Percentiles rank a stretch among this genome's conserved stretches.
These are phyloP conservation scores for Blastomyces emzantsi DNA, from an alignment of 2,329 filamentous ascomycete genomes.

Conservation along the genomic window DNA sequence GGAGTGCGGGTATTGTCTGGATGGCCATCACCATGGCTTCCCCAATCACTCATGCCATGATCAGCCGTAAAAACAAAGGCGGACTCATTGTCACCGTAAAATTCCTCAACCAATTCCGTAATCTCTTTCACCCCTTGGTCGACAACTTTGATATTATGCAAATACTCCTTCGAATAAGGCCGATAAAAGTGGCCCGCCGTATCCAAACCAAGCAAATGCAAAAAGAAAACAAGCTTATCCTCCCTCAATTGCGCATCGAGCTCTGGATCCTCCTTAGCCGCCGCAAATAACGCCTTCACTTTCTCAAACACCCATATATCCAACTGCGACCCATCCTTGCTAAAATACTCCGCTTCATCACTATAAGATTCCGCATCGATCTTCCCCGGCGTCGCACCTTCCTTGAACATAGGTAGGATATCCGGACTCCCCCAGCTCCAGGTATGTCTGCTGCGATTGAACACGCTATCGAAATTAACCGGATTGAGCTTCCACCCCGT, in stretches of 20 bases:
- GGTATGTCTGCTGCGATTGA: constrained; percentile 92
- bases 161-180: constrained; percentile 90
- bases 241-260: constrained; percentile 63
- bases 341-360: constrained; percentile 83
- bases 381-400: constrained; percentile 77
- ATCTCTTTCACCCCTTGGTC: constrained; percentile 84
- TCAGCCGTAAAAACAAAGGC: constrained; percentile 96
- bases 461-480: constrained; percentile 97
- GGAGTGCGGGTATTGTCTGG: constrained; percentile 95
- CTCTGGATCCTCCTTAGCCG: constrained; percentile 67
- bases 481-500: constrained; percentile 99
- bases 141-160: constrained; percentile 89
- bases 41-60: constrained; percentile 98
- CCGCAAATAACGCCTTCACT: constrained; percentile 76
- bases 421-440: constrained; percentile 99
- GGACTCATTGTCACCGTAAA: constrained; percentile 76
- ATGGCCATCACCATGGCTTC: constrained; percentile 97
- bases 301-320: constrained; percentile 95
- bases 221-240: constrained; percentile 88
- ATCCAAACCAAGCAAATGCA: constrained; percentile 86
- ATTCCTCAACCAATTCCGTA: constrained; percentile 68
- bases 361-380: constrained; percentile 83
- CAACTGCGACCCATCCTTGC: constrained; percentile 65
- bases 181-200: constrained; percentile 79
- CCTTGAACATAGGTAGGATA: constrained; percentile 93